These are phyloP conservation scores for Stramenopiles sp. DNA, from an alignment of 352 stramenopile species.

Conservation along the genomic window DNA sequence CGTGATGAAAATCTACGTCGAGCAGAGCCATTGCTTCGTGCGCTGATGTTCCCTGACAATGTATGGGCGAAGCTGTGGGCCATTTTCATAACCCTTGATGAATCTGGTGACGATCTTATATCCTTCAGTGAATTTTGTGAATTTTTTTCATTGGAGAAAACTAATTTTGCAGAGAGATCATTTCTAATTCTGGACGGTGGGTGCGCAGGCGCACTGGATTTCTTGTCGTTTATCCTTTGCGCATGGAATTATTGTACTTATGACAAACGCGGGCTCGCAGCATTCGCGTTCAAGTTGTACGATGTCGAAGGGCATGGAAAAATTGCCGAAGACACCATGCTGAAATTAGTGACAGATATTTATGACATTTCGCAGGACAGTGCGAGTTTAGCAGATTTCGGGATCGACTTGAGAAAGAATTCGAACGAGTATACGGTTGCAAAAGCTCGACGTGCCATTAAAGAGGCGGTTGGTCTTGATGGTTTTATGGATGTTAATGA, in stretches of 20 bases:
- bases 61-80: not conserved
- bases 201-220: not conserved
- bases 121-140: not conserved
- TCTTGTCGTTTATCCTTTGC: not conserved
- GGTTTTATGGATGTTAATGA: not conserved
- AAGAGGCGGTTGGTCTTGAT: not conserved
- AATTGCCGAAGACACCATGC: not conserved
- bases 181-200: not conserved
- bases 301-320: not conserved
- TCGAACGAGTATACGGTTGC: not conserved
- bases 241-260: conserved; percentile 4
- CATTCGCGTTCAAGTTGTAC: not conserved
- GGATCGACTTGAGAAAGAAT: not conserved
- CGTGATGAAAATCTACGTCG: not conserved
- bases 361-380: not conserved
- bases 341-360: not conserved
- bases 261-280: not conserved
- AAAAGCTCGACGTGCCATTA: not conserved
- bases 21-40: not conserved
- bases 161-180: not conserved
- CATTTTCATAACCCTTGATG: not conserved
- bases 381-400: not conserved
- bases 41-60: not conserved
- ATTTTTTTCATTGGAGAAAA: not conserved
- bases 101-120: not conserved